Percentiles rank a stretch among this genome's conserved stretches.
These are phyloP conservation scores for Aspergillus sclerotialis DNA, from an alignment of 2,329 filamentous ascomycete genomes.

Conservation along the genomic window DNA sequence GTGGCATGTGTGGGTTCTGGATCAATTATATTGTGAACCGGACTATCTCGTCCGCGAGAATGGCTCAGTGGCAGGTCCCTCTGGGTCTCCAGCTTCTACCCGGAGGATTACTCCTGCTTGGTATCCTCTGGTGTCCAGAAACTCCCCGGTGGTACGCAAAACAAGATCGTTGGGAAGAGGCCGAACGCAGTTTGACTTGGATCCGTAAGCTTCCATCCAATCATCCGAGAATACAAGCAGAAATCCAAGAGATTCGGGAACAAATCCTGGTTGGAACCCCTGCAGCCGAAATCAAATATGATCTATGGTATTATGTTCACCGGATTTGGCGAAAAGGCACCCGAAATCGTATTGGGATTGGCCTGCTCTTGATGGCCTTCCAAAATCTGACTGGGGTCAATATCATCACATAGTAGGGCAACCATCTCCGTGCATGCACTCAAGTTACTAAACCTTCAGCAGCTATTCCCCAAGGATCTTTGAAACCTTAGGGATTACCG, in stretches of 20 bases:
- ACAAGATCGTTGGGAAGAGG: slow-evolving; percentile 5
- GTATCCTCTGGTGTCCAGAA: slow-evolving; percentile 22
- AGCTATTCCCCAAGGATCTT: slow-evolving; percentile 14
- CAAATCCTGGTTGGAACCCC: slow-evolving; percentile 1
- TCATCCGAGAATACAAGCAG: slow-evolving; percentile 10
- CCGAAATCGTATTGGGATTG: slow-evolving; percentile 33
- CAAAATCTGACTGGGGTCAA: slow-evolving; percentile 10
- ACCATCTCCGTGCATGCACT: too few species aligned
- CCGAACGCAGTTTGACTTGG: slow-evolving; percentile 3
- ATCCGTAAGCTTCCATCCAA: slow-evolving; percentile 6
- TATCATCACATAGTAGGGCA: slow-evolving; percentile 15
- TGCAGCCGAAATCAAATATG: neutral
- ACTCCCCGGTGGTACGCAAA: slow-evolving; percentile 23
- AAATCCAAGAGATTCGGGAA: slow-evolving; percentile 7
- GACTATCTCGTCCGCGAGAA: slow-evolving; percentile 14
- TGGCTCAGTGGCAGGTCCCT: slow-evolving; percentile 14
- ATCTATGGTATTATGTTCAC: neutral
- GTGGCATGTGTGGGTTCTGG: slow-evolving; percentile 29
- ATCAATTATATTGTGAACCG: slow-evolving; percentile 28
- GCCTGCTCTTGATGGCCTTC: slow-evolving; percentile 30
- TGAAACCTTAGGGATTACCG: slow-evolving; percentile 10
- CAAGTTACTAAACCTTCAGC: too few species aligned
- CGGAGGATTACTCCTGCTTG: slow-evolving; percentile 20
- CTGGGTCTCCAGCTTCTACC: slow-evolving; percentile 27
- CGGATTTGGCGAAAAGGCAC: too few species aligned